Percentiles rank a stretch among this genome's conserved stretches.
Conservation (phyloP, 2,329 filamentous ascomycete species). For the Biscogniauxia marginata region DNA sequence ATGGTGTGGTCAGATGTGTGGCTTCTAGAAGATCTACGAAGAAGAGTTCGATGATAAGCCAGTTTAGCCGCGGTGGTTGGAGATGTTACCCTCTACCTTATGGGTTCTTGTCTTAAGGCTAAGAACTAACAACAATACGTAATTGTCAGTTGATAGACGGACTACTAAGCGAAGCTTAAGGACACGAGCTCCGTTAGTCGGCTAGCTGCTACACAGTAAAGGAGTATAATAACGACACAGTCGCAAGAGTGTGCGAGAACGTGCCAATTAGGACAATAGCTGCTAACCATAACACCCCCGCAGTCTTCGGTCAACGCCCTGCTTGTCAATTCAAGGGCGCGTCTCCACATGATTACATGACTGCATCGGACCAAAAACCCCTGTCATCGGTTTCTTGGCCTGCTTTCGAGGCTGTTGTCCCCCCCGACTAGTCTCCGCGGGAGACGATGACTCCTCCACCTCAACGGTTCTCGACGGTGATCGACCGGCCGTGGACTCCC, state of each 20-base stretch:
- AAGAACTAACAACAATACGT: not conserved
- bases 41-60: not conserved
- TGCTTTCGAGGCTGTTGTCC: not conserved
- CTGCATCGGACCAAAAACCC: conserved; percentile 15
- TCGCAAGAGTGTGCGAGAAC: not conserved
- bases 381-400: conserved; percentile 15
- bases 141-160: not conserved
- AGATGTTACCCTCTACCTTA: not conserved
- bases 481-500: not conserved
- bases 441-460: conserved; percentile 10
- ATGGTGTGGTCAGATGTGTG: not conserved
- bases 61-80: too few species aligned
- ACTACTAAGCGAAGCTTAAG: not conserved
- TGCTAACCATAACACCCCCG: conserved; percentile 12
- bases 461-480: not conserved
- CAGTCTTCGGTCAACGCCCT: conserved; percentile 23
- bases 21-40: not conserved
- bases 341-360: conserved; percentile 32
- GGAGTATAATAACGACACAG: not conserved
- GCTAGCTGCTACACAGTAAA: not conserved
- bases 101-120: not conserved
- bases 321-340: conserved; percentile 41
- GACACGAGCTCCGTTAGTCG: not conserved
- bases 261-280: not conserved
- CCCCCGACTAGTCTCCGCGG: not conserved